Conservation (phyloP, 2,329 filamentous ascomycete genomes). For the Fusarium sp. region DNA sequence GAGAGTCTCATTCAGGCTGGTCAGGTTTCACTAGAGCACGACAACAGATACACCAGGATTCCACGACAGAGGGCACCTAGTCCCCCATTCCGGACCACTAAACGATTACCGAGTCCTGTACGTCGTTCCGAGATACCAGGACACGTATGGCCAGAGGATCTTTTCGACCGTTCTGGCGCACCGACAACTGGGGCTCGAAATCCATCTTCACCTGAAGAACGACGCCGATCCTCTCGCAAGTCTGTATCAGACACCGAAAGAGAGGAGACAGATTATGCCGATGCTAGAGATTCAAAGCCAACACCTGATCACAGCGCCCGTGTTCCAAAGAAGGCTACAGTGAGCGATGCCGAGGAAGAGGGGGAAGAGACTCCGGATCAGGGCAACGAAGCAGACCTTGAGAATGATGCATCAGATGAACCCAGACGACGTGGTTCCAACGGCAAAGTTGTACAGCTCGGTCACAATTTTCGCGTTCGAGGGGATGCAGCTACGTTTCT, state of each 20-base stretch:
- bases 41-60: not conserved
- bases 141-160: conserved; percentile 9
- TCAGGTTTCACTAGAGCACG: conserved; percentile 21
- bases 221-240: not conserved
- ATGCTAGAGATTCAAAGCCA: not conserved
- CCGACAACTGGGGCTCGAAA: not conserved
- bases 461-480: conserved; percentile 13
- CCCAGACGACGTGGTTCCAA: not conserved
- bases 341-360: not conserved
- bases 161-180: not conserved
- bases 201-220: not conserved
- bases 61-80: conserved; percentile 20
- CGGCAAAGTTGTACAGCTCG: conserved; percentile 1
- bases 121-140: conserved; percentile 19
- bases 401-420: not conserved
- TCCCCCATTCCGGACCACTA: conserved; percentile 18
- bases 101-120: conserved; percentile 20
- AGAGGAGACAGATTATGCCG: conserved; percentile 1
- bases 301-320: too few relatives aligned
- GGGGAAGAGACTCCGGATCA: not conserved
- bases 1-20: conserved; percentile 28
- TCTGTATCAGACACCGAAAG: not conserved
- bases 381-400: not conserved
- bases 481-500: conserved; percentile 31
- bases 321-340: not conserved